A percentile compares a stretch with the other conserved stretches of the same genome.
Conservation (phyloP, 2,329 filamentous ascomycete species). For the Saccharata proteae region DNA sequence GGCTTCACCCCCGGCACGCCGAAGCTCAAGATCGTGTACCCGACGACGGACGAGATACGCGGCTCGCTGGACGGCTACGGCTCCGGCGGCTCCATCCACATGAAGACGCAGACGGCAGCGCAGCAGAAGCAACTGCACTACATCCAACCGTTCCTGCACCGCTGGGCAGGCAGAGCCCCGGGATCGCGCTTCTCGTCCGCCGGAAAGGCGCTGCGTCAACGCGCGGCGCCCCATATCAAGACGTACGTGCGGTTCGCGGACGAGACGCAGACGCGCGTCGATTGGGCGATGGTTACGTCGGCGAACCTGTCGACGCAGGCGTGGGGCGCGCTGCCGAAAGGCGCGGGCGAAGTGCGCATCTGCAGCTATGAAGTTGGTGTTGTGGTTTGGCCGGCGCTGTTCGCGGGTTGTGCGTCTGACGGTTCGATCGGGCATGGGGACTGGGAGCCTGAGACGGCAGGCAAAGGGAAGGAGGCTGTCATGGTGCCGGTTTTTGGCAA, state of each 20-base stretch:
- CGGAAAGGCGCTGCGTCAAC: slow-evolving; percentile 23
- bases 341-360: slow-evolving; percentile 40
- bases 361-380: slow-evolving; percentile 79
- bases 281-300: slow-evolving; percentile 82
- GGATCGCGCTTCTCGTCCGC: slow-evolving; percentile 5
- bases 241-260: slow-evolving; percentile 56
- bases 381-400: slow-evolving; percentile 61
- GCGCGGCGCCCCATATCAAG: slow-evolving; percentile 79
- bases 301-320: slow-evolving; percentile 86
- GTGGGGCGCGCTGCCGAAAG: slow-evolving; percentile 54
- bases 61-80: slow-evolving; percentile 64
- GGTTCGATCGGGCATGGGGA: no score
- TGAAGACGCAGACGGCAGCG: slow-evolving; percentile 56
- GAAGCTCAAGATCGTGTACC: slow-evolving; percentile 63
- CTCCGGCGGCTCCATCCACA: slow-evolving; percentile 72
- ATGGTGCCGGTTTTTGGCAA: slow-evolving; percentile 61
- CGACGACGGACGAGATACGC: slow-evolving; percentile 67
- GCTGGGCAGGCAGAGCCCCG: slow-evolving; percentile 44
- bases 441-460: slow-evolving; percentile 11
- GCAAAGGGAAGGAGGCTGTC: slow-evolving; percentile 18
- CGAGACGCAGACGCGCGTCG: slow-evolving; percentile 38
- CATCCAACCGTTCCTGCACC: slow-evolving; percentile 56
- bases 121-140: slow-evolving; percentile 66
- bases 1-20: slow-evolving; percentile 21
- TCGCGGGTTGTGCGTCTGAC: no score